Percentiles rank a stretch among this genome's conserved stretches.
Conservation (phyloP, 352 stramenopile species). For the Albugo candida region DNA sequence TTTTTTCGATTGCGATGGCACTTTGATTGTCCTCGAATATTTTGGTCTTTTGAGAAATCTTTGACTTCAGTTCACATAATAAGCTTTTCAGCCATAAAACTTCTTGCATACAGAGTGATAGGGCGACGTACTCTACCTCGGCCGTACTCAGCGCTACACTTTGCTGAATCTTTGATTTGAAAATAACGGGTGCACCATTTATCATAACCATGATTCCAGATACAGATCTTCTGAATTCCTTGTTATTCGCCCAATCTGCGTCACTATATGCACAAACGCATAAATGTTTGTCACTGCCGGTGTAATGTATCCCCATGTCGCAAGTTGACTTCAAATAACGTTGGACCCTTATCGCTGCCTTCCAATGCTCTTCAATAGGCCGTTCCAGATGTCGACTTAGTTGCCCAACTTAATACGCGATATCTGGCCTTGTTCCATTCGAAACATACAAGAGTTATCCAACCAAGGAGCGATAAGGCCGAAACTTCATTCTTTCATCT, state of each 20-base stretch:
- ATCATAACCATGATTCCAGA: not conserved
- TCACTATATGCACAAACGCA: not conserved
- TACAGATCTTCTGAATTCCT: not conserved
- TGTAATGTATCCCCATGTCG: not conserved
- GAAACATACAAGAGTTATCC: not conserved
- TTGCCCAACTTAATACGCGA: not conserved
- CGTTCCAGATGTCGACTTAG: not conserved
- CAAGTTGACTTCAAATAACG: not conserved
- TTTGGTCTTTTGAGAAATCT: not conserved
- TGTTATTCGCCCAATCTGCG: not conserved
- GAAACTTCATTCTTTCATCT: not conserved
- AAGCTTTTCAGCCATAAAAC: no score
- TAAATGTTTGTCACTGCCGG: not conserved
- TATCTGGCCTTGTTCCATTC: not conserved
- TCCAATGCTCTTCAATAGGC: not conserved
- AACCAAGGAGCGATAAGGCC: not conserved
- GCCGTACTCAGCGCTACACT: not conserved
- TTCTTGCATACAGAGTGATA: not conserved
- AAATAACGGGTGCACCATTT: not conserved
- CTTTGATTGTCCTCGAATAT: conserved; percentile 2
- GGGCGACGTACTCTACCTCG: not conserved
- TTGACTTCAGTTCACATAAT: no score
- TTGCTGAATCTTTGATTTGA: not conserved
- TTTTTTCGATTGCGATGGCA: not conserved
- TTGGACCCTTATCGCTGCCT: not conserved